Evolutionary conservation across 805 yeast genomes (phyloP), one percentile per base, ranked within the genome.

Genomic region (Candida alai): DNA sequence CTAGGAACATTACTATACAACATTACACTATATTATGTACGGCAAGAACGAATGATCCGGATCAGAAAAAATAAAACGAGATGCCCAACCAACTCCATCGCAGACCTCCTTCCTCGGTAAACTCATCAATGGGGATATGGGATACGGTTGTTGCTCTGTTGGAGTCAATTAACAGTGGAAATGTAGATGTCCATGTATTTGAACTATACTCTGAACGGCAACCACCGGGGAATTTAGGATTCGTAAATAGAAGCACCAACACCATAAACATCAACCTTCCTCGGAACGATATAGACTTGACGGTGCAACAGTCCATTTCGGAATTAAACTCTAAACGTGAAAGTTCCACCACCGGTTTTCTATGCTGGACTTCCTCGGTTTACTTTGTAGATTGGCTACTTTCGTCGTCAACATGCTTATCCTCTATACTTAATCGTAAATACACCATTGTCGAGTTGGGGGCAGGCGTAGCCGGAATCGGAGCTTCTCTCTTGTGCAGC

Each of bases 301-400:
- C 32, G 12, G 54, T 66, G 6, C 36, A 46, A 10, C 72, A 66
- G 39, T 61, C 68, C 10, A 43, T 61, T 7, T 42, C 63, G 5
- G 51, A 53, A 9, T 48, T 62, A 18, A 49, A 62, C 8, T 62
- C 68, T 2, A 51, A 55, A 17, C 45, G 49, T 1, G 49, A 60
- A 18, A 25, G 56, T 11, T 62, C 72, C 13, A 45, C 51, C 1
- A 79, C 86, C 0, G 88, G 88, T 9, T 81, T 73, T 40, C 70
- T 80, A 4, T 59, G 79, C 24, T 80, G 88, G 88, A 58, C 60
- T 26, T 60, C 76, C 1, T 63, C 78, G 1, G 63, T 68, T 2
- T 48, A 60, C 2, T 57, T 80, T 24, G 65, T 66, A 1, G 70
- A 76, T 27, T 80, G 87, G 86, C 30, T 78, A 2, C 15, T 66